Base-by-base conservation (phyloP, 2,329 filamentous ascomycete genomes). In the Beauveria medogensis region DNA sequence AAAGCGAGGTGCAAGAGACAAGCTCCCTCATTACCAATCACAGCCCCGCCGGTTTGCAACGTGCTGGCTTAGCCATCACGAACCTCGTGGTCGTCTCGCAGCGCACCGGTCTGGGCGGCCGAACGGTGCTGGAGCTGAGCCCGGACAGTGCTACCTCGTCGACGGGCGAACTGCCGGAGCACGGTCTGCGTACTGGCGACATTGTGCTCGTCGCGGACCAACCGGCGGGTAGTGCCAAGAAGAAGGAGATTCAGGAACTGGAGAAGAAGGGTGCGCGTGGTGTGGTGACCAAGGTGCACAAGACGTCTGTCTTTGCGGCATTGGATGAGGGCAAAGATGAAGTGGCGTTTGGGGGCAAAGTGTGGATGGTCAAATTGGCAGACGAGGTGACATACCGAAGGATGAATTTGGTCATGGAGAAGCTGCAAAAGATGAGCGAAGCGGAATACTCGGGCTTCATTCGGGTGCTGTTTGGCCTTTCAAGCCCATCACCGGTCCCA, bases 81-180 rank as follows among this genome's bases (percentile, higher is more conserved):
- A 93, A 92, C 73, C 83, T 97, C 9, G 77, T 83, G 37, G 77
- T 96, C 40, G 78, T 82, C 12, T 87, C 89, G 20, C 89, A 90
- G 70, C 87, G 92, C 34, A 99, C 94, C 0, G 94, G 94, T 0
- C 80, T 97, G 43, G 94, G 92, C 18, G 94, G 94, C n/a, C 90
- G 91, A 65, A 91, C 90, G 0, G 88, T 99, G 2, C 77, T 97
- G 3, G 92, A 97, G 72, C 84, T 99, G 1, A 76, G 77, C 18
- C 78, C 85, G 0, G 93, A 97, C 69, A 75, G 83, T n/a, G 89
- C 91, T 0, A 82, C 88, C 2, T 80, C 82, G 4, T 57, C 65
- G 16, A 69, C 69, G 22, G 74, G 78, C 0, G 83, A 85, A 64
- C 76, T 93, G 22, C 86, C 87, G 1, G 87, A 91, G 70, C 90